Conservation (phyloP, 192 early-diverging fungal species). For the Mortierella antarctica region DNA sequence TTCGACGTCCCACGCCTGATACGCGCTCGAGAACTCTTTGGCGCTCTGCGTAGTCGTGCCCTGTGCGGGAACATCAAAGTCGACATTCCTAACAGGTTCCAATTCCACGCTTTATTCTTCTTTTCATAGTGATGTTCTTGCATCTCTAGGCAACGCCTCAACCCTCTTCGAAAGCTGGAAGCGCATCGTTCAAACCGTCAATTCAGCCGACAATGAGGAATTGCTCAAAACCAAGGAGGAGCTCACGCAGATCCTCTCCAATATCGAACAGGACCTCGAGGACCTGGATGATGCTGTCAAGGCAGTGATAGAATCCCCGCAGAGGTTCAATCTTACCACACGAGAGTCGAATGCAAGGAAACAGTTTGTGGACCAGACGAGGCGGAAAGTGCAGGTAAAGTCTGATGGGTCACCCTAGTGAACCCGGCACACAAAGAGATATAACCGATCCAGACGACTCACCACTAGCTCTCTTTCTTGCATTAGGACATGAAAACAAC, state of each 20-base stretch:
- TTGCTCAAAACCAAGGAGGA: slow-evolving; percentile 67
- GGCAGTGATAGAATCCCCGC: slow-evolving; percentile 54
- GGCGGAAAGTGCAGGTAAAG: slow-evolving; percentile 37
- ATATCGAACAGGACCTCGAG: slow-evolving; percentile 62
- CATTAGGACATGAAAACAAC: slow-evolving; percentile 43
- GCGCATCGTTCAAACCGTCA: slow-evolving; percentile 65
- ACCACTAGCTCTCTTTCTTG: too few relatives aligned
- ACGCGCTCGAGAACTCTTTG: too few relatives aligned
- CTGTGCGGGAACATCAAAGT: not conserved
- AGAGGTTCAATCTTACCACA: slow-evolving; percentile 54
- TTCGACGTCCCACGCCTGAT: not conserved
- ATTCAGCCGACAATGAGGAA: slow-evolving; percentile 64
- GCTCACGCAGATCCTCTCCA: slow-evolving; percentile 45
- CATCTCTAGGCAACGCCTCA: slow-evolving; percentile 52
- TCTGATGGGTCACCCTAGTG: not conserved
- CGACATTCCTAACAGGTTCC: not conserved
- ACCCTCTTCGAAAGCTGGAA: slow-evolving; percentile 63
- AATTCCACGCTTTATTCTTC: not conserved
- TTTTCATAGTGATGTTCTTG: slow-evolving; percentile 57
- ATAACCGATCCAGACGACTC: not conserved
- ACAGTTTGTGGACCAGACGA: slow-evolving; percentile 51
- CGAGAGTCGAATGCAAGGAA: slow-evolving; percentile 52
- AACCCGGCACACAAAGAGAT: too few relatives aligned
- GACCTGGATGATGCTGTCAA: slow-evolving; percentile 65
- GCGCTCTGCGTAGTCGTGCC: too few relatives aligned